Base-by-base conservation (phyloP, 2,329 filamentous ascomycete species). In the Colletotrichum cuscutae region DNA sequence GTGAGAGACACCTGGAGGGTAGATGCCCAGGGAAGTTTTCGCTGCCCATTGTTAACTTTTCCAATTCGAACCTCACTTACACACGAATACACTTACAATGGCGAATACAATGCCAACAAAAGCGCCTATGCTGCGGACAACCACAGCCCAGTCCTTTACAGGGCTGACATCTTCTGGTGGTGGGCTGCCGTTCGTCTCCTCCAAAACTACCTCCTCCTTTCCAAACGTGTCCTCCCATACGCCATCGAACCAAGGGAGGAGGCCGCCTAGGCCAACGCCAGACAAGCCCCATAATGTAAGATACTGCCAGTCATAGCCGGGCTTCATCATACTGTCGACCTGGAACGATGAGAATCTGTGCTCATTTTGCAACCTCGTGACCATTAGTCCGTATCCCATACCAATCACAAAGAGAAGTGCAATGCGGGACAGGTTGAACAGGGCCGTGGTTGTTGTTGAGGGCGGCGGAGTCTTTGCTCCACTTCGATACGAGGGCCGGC, bases 1-100 rank as follows among this genome's bases (percentile, higher is more conserved):
- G 95, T 97, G 30, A 97, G 83, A 1, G 95, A 97, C 24, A 97
- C 91, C 82, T 99, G 97, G n/a, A 98, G 90, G 1, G 95, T 97
- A 9, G 95, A 98, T 77, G 95, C 90, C 97, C 97, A 99, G 1
- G 95, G 94, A 11, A 98, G 89, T 82, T 94, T 94, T 76, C 97
- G 92, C 94, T 97, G 58, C 37, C 30, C 5, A 30, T 61, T 68
- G 30, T 68, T 59, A 74, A 69, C 62, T 64, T 26, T 46, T 11
- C 15, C n/a, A 6, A 54, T 54, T 70, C 28, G 56, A 37, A 3
- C 6, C 28, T 12, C 49, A 57, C 42, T 35, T 24, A 57, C 11
- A 22, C 15, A 19, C 15, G n/a, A 63, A 32, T 61, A 52, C 49
- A 88, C 93, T 86, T 85, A 97, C 95, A 86, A 99, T 97, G 24